Base-by-base conservation (phyloP, 1,139 yeast species). In the Taiozyma onychis region DNA sequence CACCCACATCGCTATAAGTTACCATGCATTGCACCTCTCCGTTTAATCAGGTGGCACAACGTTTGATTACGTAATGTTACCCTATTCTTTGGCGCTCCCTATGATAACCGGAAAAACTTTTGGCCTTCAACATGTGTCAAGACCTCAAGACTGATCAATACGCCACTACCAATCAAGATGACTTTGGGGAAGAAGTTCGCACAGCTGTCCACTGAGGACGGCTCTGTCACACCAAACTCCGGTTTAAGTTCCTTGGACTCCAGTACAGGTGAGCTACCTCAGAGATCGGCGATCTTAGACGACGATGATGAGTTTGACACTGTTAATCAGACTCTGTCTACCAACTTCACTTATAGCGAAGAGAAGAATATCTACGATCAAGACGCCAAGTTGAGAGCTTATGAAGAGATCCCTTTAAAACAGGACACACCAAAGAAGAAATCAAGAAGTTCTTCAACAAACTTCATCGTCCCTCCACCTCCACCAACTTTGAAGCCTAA, bases 361-460 rank as follows among this genome's bases (percentile, higher is more conserved):
- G 95, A 87, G 59, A 76, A 75, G 60, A 74, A 76, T 60, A 73
- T 84, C 60, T 79, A 78, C 63, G 89, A 84, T 51, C 82, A 85
- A 54, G 90, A 85, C 57, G 83, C 89, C 57, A 86, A 85, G 61
- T 66, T 81, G 49, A 75, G 77, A 56, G 88, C 93, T 0, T 73
- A 86, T 53, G 81, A 77, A 57, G 82, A 82, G 39, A 51, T 56
- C 32, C 49, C 62, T 21, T 41, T 46, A 39, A 51, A 51, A 9
- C 46, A 48, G 11, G 46, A 44, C 14, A 37, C 54, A 0, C 51
- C 47, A 16, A 55, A 50, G 45, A 57, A 48, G 43, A 47, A 53
- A 8, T 63, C 70, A 54, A 60, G 71, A 51, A 52, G 70, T 2
- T 65, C 76, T 2, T 60, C 71, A 9, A 66, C 67, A 2, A 68